phyloP scores from a whole-genome alignment of 345 rosid species.

The Salix udensis region DNA sequence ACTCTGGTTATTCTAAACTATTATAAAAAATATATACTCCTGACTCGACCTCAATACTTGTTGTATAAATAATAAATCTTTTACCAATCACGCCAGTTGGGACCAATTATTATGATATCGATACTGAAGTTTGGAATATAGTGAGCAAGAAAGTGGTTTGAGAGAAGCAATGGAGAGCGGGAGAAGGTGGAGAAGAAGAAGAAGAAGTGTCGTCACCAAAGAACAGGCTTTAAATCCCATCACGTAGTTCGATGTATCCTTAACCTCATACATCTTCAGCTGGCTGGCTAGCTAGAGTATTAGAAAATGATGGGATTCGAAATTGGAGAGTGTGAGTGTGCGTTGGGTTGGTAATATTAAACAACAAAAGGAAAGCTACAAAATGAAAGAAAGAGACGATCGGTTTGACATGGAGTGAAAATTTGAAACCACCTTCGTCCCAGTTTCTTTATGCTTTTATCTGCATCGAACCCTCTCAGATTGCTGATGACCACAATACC shows the following conservation, averaged over 20 bases:
- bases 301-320: slow-evolving; percentile 48
- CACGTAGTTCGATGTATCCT: slow-evolving; percentile 47
- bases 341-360: slow-evolving; percentile 22
- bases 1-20: fast-evolving
- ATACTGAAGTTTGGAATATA: slow-evolving; percentile 35
- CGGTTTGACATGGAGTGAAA: slow-evolving; percentile 38
- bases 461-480: background rate
- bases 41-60: fast-evolving
- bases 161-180: background rate
- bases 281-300: slow-evolving; percentile 7
- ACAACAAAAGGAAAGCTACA: slow-evolving; percentile 42
- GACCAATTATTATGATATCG: slow-evolving; percentile 6
- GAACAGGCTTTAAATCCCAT: slow-evolving; percentile 46
- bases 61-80: no score
- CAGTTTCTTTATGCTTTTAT: background rate
- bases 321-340: slow-evolving; percentile 23
- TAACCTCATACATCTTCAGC: slow-evolving; percentile 22
- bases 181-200: slow-evolving; percentile 14
- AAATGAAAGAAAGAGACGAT: slow-evolving; percentile 27
- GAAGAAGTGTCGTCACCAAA: slow-evolving; percentile 40
- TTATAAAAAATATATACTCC: fast-evolving
- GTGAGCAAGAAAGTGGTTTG: background rate
- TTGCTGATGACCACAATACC: slow-evolving; percentile 15
- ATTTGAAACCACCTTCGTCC: slow-evolving; percentile 11
- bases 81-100: no score